Evolutionary conservation across 148 eudicot species (phyloP), one percentile per base, ranked within the genome.

Genomic region (Camellia granthamiana): DNA sequence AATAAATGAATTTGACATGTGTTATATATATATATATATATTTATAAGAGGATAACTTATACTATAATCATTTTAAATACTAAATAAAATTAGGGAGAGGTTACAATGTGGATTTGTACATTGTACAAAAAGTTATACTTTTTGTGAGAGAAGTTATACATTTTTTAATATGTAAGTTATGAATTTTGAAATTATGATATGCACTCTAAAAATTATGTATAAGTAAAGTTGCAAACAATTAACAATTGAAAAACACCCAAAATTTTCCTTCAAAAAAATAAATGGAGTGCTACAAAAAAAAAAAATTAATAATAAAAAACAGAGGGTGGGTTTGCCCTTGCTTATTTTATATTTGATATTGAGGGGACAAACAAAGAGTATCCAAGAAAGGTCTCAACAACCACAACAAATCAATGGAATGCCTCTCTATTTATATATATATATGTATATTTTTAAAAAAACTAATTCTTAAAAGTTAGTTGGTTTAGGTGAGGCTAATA

Each of bases 341-440:
- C 0, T 63, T 44, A 3, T 75, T 42, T 15, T 13, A 69, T 49
- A 14, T 23, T 23, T 7, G 4, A 4, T 23, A 23, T 30, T 21
- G 41, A 61, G 42, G 12, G 51, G 66, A 83, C 77, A 75, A 75
- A 38, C 79, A 75, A 70, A 77, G 64, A 83, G 85, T n/a, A 83
- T 78, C 82, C 85, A 58, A 74, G 75, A 79, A 68, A 75, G 54
- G 61, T 12, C 47, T 51, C 78, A 61, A 77, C 65, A 62, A 70
- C 76, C 16, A 60, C 46, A 38, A 41, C 76, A 58, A 72, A 78
- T 49, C 52, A 55, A 73, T 51, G 62, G 19, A 51, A 23, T 63
- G 1, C 19, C 30, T 49, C 21, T 63, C 1, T 6, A 44, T 23
- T 23, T 23, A 23, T 23, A 44, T 62, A 23, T n/a, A 51, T 69